Conservation (phyloP, 805 yeast species). For the Brettanomyces nanus region DNA sequence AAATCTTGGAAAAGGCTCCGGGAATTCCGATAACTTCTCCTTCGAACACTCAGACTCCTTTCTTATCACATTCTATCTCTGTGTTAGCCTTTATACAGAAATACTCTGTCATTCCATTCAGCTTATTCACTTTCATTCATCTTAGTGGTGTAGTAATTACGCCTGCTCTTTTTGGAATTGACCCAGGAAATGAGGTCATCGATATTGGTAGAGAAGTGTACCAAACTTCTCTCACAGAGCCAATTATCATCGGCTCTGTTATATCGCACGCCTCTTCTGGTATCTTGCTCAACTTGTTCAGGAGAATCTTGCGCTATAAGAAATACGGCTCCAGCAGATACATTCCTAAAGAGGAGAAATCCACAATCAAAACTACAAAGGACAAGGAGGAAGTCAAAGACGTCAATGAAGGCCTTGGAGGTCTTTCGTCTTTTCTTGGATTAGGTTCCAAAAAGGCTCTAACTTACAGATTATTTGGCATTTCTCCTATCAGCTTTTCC, state of each 20-base stretch:
- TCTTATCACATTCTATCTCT: constrained; percentile 3
- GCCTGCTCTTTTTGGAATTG: constrained; percentile 40
- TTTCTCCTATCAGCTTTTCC: constrained; percentile 50
- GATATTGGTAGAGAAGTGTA: constrained; percentile 56
- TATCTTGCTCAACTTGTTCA: constrained; percentile 32
- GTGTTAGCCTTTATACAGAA: constrained; percentile 32
- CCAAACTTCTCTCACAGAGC: constrained; percentile 46
- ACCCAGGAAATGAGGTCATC: constrained; percentile 43
- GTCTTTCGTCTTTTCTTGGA: constrained; percentile 47
- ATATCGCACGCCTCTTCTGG: constrained; percentile 49
- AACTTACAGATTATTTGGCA: constrained; percentile 35
- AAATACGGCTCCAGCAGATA: constrained; percentile 15
- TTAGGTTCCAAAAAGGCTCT: constrained; percentile 42
- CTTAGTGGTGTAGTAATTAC: constrained; percentile 42
- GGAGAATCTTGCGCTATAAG: constrained; percentile 23
- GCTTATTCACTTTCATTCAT: constrained; percentile 52
- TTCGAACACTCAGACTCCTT: constrained; percentile 7
- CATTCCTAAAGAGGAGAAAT: constrained; percentile 7
- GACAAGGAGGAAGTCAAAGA: constrained; percentile 19
- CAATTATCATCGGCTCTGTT: constrained; percentile 37
- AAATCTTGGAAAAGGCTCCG: constrained; percentile 2
- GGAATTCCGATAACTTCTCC: constrained; percentile 14
- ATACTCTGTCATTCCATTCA: constrained; percentile 52
- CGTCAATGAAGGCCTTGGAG: constrained; percentile 53
- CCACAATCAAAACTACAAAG: constrained; percentile 5